phyloP scores from a whole-genome alignment of 2,329 filamentous ascomycete genomes.

The Clonostachys rhizophaga region DNA sequence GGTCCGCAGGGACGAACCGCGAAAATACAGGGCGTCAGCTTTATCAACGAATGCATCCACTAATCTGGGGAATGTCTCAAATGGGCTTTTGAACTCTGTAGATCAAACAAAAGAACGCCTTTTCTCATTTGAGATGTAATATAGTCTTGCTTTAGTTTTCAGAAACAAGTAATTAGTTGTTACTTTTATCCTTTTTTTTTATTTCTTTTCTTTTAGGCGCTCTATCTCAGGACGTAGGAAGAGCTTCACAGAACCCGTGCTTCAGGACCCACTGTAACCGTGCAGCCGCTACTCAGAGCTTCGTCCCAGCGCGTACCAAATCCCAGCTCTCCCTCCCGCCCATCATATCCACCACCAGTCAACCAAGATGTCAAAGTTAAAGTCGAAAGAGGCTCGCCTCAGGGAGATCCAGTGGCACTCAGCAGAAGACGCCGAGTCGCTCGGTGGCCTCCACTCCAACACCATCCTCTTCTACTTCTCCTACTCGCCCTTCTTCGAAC shows the following conservation, averaged over 20 bases:
- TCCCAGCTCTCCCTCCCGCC: no score
- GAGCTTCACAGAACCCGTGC: no score
- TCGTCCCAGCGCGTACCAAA: no score
- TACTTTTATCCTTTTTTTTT: not conserved
- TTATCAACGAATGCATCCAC: no score
- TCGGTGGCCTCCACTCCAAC: constrained; percentile 60
- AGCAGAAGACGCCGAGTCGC: constrained; percentile 39
- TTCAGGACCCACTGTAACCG: no score
- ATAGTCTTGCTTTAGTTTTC: not conserved
- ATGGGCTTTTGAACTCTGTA: not conserved
- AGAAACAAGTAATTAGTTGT: not conserved
- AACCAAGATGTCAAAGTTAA: constrained; percentile 24
- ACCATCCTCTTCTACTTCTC: constrained; percentile 65
- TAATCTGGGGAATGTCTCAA: no score
- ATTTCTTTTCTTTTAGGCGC: not conserved
- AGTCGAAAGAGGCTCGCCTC: constrained; percentile 45
- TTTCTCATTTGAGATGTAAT: not conserved
- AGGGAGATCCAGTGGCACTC: constrained; percentile 66
- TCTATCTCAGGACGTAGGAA: no score
- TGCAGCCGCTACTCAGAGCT: no score
- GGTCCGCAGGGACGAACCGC: no score
- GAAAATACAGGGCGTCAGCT: no score
- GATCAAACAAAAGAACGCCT: not conserved
- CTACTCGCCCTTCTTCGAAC: constrained; percentile 63
- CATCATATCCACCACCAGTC: no score